Conservation (phyloP, 192 early-diverging fungal genomes). For the Nowakowskiella sp. region DNA sequence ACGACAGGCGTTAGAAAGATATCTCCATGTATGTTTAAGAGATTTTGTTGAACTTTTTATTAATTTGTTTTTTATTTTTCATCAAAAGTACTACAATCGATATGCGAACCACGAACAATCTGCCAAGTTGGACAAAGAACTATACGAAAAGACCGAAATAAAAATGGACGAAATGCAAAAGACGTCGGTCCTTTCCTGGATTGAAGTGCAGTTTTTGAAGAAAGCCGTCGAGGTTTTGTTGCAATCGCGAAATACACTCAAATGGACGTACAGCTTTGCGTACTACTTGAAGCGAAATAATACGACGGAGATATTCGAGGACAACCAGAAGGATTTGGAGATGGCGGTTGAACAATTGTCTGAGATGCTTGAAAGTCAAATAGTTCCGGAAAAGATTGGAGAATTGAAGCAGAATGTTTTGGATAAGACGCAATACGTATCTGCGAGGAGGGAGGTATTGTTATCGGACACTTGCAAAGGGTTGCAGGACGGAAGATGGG, state of each 20-base stretch:
- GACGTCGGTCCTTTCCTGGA: conserved; percentile 85
- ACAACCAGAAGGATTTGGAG: conserved; percentile 97
- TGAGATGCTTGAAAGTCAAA: conserved; percentile 85
- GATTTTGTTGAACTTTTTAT: neutral
- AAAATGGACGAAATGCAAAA: conserved; percentile 97
- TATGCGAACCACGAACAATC: conserved; percentile 98
- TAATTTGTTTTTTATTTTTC: conserved; percentile 4
- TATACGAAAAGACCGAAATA: conserved; percentile 77
- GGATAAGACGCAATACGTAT: conserved; percentile 93
- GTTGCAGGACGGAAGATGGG: conserved; percentile 74
- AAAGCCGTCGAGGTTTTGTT: conserved; percentile 86
- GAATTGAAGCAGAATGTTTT: conserved; percentile 79
- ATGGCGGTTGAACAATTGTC: conserved; percentile 93
- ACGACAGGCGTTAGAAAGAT: conserved; percentile 78
- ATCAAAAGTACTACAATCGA: conserved; percentile 81
- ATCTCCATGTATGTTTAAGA: conserved; percentile 71
- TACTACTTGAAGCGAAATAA: conserved; percentile 86
- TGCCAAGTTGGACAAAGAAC: conserved; percentile 71
- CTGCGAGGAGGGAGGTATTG: conserved; percentile 74
- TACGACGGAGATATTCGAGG: conserved; percentile 87
- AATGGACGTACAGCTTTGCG: conserved; percentile 97
- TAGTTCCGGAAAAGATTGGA: conserved; percentile 52
- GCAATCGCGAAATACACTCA: conserved; percentile 82
- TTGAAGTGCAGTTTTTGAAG: conserved; percentile 95
- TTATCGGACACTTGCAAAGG: conserved; percentile 87